These are phyloP conservation scores for Crithidia expoeki DNA, from an alignment of 208 protist species.

Conservation along the genomic window DNA sequence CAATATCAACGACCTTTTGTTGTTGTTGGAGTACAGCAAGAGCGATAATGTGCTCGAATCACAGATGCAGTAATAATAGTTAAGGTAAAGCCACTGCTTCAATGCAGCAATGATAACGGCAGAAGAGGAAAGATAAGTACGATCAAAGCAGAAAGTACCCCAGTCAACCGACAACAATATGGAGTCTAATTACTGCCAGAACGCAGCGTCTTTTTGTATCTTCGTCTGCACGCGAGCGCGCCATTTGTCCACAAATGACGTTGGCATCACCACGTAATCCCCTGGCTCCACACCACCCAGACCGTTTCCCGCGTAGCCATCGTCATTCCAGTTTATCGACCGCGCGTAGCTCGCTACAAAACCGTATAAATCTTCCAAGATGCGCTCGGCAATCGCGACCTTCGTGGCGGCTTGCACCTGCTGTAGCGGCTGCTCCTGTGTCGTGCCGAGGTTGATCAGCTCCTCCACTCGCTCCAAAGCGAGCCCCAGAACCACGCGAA, in stretches of 20 bases:
- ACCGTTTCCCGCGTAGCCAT: not conserved
- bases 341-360: conserved; percentile 75
- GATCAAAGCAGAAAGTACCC: not conserved
- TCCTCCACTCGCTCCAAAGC: conserved; percentile 60
- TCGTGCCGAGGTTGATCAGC: conserved; percentile 56
- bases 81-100: too few relatives aligned
- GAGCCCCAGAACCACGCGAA: conserved; percentile 64
- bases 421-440: conserved; percentile 47
- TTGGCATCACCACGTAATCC: conserved; percentile 73
- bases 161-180: not conserved
- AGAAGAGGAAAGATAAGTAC: not conserved
- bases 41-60: too few relatives aligned
- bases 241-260: conserved; percentile 79
- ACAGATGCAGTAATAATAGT: too few relatives aligned
- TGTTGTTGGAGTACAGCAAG: too few relatives aligned
- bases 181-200: conserved; percentile 41
- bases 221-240: conserved; percentile 43
- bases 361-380: conserved; percentile 77
- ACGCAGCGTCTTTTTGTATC: conserved; percentile 67
- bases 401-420: conserved; percentile 60
- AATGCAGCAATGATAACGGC: not conserved
- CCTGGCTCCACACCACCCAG: conserved; percentile 34
- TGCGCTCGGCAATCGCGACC: conserved; percentile 60
- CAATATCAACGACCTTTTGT: too few relatives aligned
- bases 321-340: conserved; percentile 14